Evolutionary conservation across 306 rosid species (phyloP).

Genomic region (Spatholobus suberectus): DNA sequence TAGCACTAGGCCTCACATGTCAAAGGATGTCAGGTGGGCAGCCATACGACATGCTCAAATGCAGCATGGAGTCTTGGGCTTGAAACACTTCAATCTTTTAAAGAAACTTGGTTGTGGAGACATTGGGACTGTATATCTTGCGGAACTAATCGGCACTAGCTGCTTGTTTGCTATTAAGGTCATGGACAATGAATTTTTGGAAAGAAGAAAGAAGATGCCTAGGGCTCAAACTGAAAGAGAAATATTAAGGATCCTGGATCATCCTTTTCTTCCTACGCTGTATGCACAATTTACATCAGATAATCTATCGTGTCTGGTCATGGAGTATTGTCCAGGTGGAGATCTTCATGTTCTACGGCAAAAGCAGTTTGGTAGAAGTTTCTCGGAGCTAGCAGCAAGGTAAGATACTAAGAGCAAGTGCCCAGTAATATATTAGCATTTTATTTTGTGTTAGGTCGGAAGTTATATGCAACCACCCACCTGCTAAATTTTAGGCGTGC

Average conservation of each 20-base stretch:
- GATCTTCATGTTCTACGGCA: slow-evolving; percentile 98
- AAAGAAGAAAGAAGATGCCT: slow-evolving; percentile 92
- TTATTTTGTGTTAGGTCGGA: slow-evolving; percentile 6
- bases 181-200: slow-evolving; percentile 95
- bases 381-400: slow-evolving; percentile 91
- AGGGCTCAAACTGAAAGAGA: slow-evolving; percentile 98
- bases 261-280: slow-evolving; percentile 96
- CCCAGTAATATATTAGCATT: slow-evolving; percentile 24
- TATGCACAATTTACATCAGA: slow-evolving; percentile 90
- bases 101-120: slow-evolving; percentile 99
- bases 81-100: slow-evolving; percentile 87
- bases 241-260: slow-evolving; percentile 93
- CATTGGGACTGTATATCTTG: slow-evolving; percentile 97
- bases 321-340: slow-evolving; percentile 99
- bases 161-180: slow-evolving; percentile 96
- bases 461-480: not conserved
- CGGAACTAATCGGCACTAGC: slow-evolving; percentile 78
- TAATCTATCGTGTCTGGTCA: slow-evolving; percentile 92
- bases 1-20: slow-evolving; percentile 98
- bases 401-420: slow-evolving; percentile 44
- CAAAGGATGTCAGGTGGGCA: slow-evolving; percentile 95
- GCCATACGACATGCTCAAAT: slow-evolving; percentile 71
- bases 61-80: slow-evolving; percentile 77
- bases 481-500: slow-evolving; percentile 20
- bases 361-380: slow-evolving; percentile 79